Evolutionary conservation across 2,329 filamentous ascomycete genomes (phyloP).

Genomic region (Dothideomycetes sp.): DNA sequence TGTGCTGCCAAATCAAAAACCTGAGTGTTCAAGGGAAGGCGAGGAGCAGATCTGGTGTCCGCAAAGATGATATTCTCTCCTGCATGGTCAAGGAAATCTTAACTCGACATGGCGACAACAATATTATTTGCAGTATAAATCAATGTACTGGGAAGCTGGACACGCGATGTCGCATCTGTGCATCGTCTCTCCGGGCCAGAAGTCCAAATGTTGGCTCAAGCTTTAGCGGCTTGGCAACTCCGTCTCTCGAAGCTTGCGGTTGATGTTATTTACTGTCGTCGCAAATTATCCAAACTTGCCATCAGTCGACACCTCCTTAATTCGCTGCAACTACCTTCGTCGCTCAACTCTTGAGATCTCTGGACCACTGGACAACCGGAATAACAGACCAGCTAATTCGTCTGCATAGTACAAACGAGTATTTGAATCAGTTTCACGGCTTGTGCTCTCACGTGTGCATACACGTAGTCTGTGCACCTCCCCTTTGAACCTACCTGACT

Average conservation of each 20-base stretch:
- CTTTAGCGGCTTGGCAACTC: too few species aligned
- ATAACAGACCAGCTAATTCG: too few species aligned
- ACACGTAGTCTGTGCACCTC: neutral
- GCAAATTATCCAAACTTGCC: too few species aligned
- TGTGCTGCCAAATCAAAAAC: too few species aligned
- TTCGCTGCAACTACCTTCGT: too few species aligned
- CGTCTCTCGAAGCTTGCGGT: too few species aligned
- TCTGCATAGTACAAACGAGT: neutral
- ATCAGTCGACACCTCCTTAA: too few species aligned
- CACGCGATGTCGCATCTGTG: neutral
- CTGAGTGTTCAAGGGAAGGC: conserved; percentile 2
- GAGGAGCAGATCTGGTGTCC: conserved; percentile 2
- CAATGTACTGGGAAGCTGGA: neutral
- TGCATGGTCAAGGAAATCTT: conserved; percentile 2
- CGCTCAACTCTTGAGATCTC: too few species aligned
- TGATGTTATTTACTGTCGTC: too few species aligned
- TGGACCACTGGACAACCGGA: neutral
- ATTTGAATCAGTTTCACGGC: neutral
- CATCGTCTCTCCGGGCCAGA: too few species aligned
- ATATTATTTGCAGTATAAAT: too few species aligned
- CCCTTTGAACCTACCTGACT: neutral
- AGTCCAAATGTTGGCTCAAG: too few species aligned
- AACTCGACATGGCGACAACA: neutral
- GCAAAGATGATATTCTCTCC: neutral
- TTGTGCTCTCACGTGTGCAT: neutral